Percentiles rank a stretch among this genome's conserved stretches.
Conservation (phyloP, 2,329 filamentous ascomycete species). For the Colletotrichum tabaci region DNA sequence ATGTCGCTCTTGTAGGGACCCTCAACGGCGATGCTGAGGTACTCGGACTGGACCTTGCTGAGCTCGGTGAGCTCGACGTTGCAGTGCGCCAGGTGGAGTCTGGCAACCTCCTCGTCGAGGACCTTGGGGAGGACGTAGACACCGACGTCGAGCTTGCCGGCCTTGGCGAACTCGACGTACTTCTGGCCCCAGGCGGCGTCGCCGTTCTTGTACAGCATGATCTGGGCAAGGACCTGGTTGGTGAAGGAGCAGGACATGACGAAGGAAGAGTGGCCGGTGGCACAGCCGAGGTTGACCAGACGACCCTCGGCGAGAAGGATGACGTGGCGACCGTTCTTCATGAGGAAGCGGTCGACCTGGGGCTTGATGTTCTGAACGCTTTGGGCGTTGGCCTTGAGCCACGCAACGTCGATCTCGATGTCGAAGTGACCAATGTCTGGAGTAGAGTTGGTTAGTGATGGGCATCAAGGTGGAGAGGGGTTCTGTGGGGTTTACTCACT, state of each 20-base stretch:
- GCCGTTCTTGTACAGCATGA: constrained; percentile 95
- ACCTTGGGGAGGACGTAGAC: constrained; percentile 99
- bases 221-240: constrained; percentile 99
- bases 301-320: constrained; percentile 98
- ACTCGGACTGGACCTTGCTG: constrained; percentile 90
- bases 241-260: constrained; percentile 99
- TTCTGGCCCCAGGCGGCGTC: constrained; percentile 91
- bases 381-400: constrained; percentile 97
- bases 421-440: constrained; percentile 98
- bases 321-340: constrained; percentile 95
- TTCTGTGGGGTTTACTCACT: constrained; percentile 68
- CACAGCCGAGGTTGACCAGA: constrained; percentile 99
- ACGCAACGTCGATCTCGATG: constrained; percentile 99
- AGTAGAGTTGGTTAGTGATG: constrained; percentile 30
- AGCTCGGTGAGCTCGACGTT: constrained; percentile 95
- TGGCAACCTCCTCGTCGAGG: constrained; percentile 97
- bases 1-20: constrained; percentile 98
- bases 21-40: constrained; percentile 87
- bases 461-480: neutral
- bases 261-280: constrained; percentile 98
- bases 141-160: constrained; percentile 88
- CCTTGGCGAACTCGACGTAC: constrained; percentile 96
- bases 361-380: constrained; percentile 99
- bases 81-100: constrained; percentile 92
- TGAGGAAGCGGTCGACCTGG: constrained; percentile 97